Base-by-base conservation (phyloP, 345 rosid genomes). In the Populus ilicifolia region DNA sequence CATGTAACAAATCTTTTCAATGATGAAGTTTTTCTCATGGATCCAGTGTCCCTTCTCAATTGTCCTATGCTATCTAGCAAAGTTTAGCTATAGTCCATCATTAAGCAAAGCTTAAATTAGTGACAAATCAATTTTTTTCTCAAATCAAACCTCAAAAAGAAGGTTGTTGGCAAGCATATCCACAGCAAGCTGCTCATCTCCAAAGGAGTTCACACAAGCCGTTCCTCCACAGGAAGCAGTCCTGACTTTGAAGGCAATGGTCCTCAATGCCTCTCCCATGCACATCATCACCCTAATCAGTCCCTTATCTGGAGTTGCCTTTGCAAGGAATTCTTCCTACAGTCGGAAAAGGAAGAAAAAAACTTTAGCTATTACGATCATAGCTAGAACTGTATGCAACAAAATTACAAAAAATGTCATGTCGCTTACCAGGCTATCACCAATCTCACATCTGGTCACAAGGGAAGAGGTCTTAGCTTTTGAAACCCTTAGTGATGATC, bases 221-320 rank as follows among this genome's bases (percentile, higher is more conserved):
- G 98, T 96, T 81, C 97, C 99, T 73, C 95, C 98, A 80, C 98
- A 96, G 74, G 99, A 93, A 82, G 99, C 98, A 54, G 99, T 96
- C 83, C 94, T 92, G 48, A 96, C 98, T 74, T 96, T 96, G 76
- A 89, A 92, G 69, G 98, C 70, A 67, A 93, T 96, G 41, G 99
- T 96, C 76, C 98, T 90, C 62, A 93, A 69, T 36, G 99, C 99
- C 83, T 96, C 99, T 80, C 97, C 95, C 99, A 93, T 93, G 85
- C 93, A 93, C 86, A 82, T 86, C 85, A 96, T 56, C 83, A 96
- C 65, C 77, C 95, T 88, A 72, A 87, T 84, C 59, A 96, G 80
- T 62, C 93, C 97, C 80, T 92, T 96, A 76, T 96, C 97, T 14
- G 91, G 80, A 0, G 98, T 96, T 72, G 98, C 88, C 88, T 91